These are phyloP conservation scores for Malania oleifera DNA, from an alignment of 164 flowering plant genomes.

Conservation along the genomic window DNA sequence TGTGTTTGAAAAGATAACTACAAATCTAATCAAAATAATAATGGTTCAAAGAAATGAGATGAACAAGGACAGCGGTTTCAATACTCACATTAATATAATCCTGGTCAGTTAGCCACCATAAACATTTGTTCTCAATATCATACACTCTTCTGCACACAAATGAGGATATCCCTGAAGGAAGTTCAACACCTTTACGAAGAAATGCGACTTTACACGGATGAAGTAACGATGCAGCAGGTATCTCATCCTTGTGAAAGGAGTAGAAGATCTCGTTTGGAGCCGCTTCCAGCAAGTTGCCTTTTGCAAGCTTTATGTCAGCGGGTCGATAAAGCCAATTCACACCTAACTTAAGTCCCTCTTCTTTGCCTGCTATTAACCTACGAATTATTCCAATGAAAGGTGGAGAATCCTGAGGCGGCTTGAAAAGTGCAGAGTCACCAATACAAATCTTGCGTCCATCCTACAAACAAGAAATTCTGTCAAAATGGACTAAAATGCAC, in stretches of 20 bases:
- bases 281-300: slow-evolving; percentile 68
- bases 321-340: slow-evolving; percentile 97
- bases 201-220: slow-evolving; percentile 99
- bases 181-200: slow-evolving; percentile 85
- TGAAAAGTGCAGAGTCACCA: slow-evolving; percentile 94
- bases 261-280: slow-evolving; percentile 92
- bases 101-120: slow-evolving; percentile 96
- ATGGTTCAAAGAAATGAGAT: background rate
- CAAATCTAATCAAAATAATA: background rate
- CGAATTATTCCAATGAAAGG: slow-evolving; percentile 91
- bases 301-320: slow-evolving; percentile 75
- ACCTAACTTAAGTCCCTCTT: slow-evolving; percentile 37
- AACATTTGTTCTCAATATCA: slow-evolving; percentile 69
- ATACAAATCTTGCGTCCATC: slow-evolving; percentile 82
- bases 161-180: slow-evolving; percentile 79
- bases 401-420: slow-evolving; percentile 67
- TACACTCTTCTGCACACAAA: slow-evolving; percentile 90
- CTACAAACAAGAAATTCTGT: slow-evolving; percentile 34
- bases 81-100: slow-evolving; percentile 76
- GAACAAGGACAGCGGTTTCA: background rate
- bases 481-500: no score
- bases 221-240: slow-evolving; percentile 84
- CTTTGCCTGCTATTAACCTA: slow-evolving; percentile 35
- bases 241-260: slow-evolving; percentile 93
- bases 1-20: slow-evolving; percentile 24